Conservation (phyloP, 441 rosid genomes). For the Eruca vesicaria region DNA sequence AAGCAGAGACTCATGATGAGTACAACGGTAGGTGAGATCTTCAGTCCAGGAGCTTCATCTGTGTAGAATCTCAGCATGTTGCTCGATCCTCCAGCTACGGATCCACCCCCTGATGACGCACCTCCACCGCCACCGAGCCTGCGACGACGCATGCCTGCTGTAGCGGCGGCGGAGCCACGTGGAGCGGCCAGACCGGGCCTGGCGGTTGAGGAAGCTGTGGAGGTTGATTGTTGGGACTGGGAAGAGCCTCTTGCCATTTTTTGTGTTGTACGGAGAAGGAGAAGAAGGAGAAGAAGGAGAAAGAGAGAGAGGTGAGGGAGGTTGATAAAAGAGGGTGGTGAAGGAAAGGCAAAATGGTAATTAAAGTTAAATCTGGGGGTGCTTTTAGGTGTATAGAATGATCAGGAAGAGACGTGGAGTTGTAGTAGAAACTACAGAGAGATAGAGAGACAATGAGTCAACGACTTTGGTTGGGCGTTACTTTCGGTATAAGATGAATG, state of each 20-base stretch:
- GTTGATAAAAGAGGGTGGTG: not conserved
- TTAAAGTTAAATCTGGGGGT: slow-evolving; percentile 21
- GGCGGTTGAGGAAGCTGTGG: slow-evolving; percentile 44
- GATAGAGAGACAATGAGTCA: not conserved
- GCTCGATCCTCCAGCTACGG: slow-evolving; percentile 36
- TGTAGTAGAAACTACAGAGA: not conserved
- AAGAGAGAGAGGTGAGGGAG: not conserved
- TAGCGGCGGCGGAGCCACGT: slow-evolving; percentile 83
- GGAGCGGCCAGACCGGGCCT: slow-evolving; percentile 64
- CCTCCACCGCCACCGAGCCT: slow-evolving; percentile 49
- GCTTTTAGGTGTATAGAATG: not conserved
- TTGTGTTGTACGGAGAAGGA: not conserved
- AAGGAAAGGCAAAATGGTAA: slow-evolving; percentile 3
- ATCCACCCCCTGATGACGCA: slow-evolving; percentile 35
- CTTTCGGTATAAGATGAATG: not conserved
- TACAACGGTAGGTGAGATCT: slow-evolving; percentile 88
- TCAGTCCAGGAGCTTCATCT: slow-evolving; percentile 81
- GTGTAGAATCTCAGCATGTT: slow-evolving; percentile 95
- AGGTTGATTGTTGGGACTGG: slow-evolving; percentile 56
- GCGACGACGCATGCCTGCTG: slow-evolving; percentile 80
- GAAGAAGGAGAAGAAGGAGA: not conserved
- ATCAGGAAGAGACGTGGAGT: slow-evolving; percentile 20
- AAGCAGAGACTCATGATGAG: slow-evolving; percentile 91
- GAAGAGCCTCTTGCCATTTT: slow-evolving; percentile 86
- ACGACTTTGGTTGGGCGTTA: not conserved